Evolutionary conservation across 2,329 filamentous ascomycete genomes (phyloP).

Genomic region (Cercospora sojina): DNA sequence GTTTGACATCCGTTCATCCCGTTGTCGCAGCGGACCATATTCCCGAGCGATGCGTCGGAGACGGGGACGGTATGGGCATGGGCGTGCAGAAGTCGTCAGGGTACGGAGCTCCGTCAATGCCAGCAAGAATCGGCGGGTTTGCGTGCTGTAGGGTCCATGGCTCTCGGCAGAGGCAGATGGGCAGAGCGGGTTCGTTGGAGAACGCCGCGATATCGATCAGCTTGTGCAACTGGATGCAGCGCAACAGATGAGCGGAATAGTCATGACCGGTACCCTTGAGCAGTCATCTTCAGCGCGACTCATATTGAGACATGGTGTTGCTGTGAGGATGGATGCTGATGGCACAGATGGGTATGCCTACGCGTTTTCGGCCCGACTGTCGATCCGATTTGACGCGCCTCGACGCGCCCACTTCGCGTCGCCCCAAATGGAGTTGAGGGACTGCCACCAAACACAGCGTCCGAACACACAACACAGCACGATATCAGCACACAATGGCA

Average conservation of each 20-base stretch:
- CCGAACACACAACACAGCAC: not conserved
- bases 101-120: not conserved
- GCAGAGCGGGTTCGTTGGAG: no score
- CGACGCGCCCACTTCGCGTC: constrained; percentile 5
- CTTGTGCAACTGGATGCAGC: no score
- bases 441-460: not conserved
- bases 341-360: not conserved
- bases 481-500: constrained; percentile 44
- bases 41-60: not conserved
- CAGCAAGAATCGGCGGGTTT: not conserved
- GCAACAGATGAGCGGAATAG: no score
- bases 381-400: not conserved
- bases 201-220: no score
- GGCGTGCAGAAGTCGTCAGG: not conserved
- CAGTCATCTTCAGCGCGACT: no score
- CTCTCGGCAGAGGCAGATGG: not conserved
- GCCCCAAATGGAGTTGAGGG: not conserved
- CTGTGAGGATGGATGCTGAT: not conserved
- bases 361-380: not conserved
- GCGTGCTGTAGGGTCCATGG: not conserved
- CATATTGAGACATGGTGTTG: not conserved
- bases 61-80: not conserved
- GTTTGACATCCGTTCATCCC: not conserved
- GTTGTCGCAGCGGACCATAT: not conserved
- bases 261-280: no score